Evolutionary conservation across 225 moss, liverwort and hornwort genomes (phyloP).

Genomic region (Lunularia cruciata): DNA sequence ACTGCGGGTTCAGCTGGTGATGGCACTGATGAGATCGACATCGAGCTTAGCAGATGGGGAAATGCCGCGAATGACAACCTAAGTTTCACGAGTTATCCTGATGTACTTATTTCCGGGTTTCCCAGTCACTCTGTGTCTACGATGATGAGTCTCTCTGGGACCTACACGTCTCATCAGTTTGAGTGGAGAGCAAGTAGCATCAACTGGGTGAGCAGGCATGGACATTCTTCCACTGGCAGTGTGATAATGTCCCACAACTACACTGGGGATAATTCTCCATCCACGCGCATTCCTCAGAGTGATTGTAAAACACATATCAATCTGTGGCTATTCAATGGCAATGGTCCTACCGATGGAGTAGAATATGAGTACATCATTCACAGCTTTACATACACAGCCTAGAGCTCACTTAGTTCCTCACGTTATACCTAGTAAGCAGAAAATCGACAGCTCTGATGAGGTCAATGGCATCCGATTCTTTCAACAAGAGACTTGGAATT

Average conservation of each 20-base stretch:
- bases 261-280: background rate
- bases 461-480: too few species aligned
- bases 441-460: too few species aligned
- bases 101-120: background rate
- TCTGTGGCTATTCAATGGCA: background rate
- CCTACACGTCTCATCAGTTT: constrained; percentile 14
- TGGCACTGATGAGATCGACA: constrained; percentile 8
- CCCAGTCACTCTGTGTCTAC: background rate
- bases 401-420: too few species aligned
- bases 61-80: background rate
- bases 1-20: background rate
- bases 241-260: background rate
- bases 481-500: too few species aligned
- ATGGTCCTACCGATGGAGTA: constrained; percentile 2
- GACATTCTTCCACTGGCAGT: constrained; percentile 2
- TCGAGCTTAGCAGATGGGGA: constrained; percentile 13
- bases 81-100: constrained; percentile 6
- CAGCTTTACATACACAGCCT: constrained; percentile 13
- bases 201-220: constrained; percentile 8
- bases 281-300: background rate
- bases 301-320: constrained; percentile 8
- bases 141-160: background rate
- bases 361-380: background rate
- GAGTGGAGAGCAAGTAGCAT: constrained; percentile 1
- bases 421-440: too few species aligned